Base-by-base conservation (phyloP, 371 early-diverging fungal species). In the Mucor plumbeus region DNA sequence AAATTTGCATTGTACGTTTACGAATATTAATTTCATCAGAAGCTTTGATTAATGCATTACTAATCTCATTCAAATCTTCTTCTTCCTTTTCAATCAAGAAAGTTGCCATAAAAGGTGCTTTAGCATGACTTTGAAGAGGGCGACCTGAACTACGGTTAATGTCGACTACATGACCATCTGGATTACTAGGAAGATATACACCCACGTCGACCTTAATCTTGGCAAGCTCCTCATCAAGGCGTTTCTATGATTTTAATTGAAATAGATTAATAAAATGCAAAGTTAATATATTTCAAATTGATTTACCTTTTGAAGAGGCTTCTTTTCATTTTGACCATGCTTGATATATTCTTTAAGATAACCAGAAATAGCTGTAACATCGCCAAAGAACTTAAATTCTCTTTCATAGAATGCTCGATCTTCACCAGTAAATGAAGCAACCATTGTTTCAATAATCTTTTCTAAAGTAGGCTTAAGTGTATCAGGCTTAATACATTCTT, bases 31-130 rank as follows among this genome's bases (percentile, higher is more conserved):
- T 33, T 1, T 56, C 67, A n/a, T 68, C 56, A 17, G 40, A 78
- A 8, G 35, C 44, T 31, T 62, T 48, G 17, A 61, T 43, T 13
- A 61, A 38, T 11, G 21, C 31, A 6, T 14, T 53, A 13, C 31
- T 21, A 1, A 53, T 53, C n/a, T 59, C 43, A n/a, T 87, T 85
- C 36, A 84, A 79, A 55, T 73, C 72, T 47, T 79, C 81, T 5
- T 74, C 70, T 11, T 83, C 84, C 72, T 87, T 90, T 62, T 87
- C 83, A 53, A 99, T 91, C 67, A 95, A 90, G 80, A 99, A 99
- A 0, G 99, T 98, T 1, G 99, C 99, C 98, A 99, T 96, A 74
- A 98, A 99, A 3, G 99, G 99, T 3, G 99, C 98, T 84, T 99
- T 99, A 59, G 99, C 99, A 73, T 99, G 99, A 67, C 92, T 91